phyloP scores from a whole-genome alignment of 208 protist genomes.

The Trypanosoma congolense region DNA sequence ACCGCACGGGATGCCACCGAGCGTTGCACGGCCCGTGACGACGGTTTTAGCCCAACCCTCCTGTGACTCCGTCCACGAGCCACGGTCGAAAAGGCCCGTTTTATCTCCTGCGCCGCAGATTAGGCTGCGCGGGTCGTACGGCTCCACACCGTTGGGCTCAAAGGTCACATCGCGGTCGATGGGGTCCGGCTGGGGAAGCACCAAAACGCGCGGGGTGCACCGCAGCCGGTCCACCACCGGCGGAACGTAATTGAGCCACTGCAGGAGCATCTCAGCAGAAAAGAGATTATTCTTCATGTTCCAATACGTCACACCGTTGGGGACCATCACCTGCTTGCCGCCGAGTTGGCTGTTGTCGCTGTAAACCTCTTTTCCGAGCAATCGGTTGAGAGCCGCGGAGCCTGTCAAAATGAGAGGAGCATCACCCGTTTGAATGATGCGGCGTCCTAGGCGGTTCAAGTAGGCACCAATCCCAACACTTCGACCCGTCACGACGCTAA shows the following conservation, averaged over 20 bases:
- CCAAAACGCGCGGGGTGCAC: constrained; percentile 44
- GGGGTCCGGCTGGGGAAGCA: constrained; percentile 36
- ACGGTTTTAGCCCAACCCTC: constrained; percentile 97
- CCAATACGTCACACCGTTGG: constrained; percentile 95
- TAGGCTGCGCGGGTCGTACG: constrained; percentile 85
- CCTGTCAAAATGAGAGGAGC: constrained; percentile 96
- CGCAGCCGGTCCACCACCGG: constrained; percentile 31
- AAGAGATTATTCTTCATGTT: constrained; percentile 78
- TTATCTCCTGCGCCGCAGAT: constrained; percentile 45
- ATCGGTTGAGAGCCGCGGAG: constrained; percentile 83
- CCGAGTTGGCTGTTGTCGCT: constrained; percentile 96
- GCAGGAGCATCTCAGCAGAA: constrained; percentile 62
- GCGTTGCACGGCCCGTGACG: constrained; percentile 92
- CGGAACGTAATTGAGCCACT: constrained; percentile 92
- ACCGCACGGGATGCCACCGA: constrained; percentile 97
- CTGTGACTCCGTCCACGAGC: constrained; percentile 89
- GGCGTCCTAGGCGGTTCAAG: constrained; percentile 95
- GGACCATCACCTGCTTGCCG: constrained; percentile 95
- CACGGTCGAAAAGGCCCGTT: constrained; percentile 88
- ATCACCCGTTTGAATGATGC: constrained; percentile 93
- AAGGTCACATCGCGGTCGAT: constrained; percentile 82
- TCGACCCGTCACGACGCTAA: constrained; percentile 94
- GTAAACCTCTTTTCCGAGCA: constrained; percentile 97
- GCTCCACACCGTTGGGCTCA: constrained; percentile 41
- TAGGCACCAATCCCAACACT: constrained; percentile 99